Conservation (phyloP, 192 early-diverging fungal species). For the Mortierella antarctica region DNA sequence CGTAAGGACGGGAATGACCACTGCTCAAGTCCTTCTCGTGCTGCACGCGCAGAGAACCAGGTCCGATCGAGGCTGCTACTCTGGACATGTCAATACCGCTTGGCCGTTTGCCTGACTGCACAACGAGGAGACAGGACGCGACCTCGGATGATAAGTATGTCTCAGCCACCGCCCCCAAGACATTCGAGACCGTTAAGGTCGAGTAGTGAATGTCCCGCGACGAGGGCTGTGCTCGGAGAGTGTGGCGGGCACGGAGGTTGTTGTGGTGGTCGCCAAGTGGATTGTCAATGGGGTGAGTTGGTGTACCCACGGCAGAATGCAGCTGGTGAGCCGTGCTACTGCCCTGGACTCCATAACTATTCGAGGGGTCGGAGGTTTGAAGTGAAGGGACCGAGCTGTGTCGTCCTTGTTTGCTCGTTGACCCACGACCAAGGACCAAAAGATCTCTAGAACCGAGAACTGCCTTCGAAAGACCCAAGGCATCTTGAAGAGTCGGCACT, state of each 20-base stretch:
- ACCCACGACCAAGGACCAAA: conserved; percentile 58
- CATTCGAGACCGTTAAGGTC: conserved; percentile 20
- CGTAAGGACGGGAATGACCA: neutral
- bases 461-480: conserved; percentile 44
- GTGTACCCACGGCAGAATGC: conserved; percentile 6
- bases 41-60: conserved; percentile 1
- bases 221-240: conserved; percentile 27
- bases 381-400: conserved; percentile 6
- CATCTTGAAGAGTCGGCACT: conserved; percentile 52
- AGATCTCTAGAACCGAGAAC: conserved; percentile 59
- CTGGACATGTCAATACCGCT: conserved; percentile 1
- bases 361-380: conserved; percentile 8
- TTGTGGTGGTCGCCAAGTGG: conserved; percentile 6
- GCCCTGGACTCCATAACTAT: neutral
- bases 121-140: conserved; percentile 22
- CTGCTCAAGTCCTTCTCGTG: conserved; percentile 19
- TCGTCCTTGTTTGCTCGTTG: conserved; percentile 17
- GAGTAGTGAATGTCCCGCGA: conserved; percentile 41
- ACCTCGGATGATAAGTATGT: conserved; percentile 24
- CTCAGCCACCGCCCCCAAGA: conserved; percentile 29
- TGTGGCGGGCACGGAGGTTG: conserved; percentile 20
- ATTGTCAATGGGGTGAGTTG: conserved; percentile 20
- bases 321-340: conserved; percentile 5
- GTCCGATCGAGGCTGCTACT: conserved; percentile 10
- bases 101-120: conserved; percentile 28